Evolutionary conservation across 2,329 filamentous ascomycete species (phyloP).

Genomic region (Basipetospora sp.): DNA sequence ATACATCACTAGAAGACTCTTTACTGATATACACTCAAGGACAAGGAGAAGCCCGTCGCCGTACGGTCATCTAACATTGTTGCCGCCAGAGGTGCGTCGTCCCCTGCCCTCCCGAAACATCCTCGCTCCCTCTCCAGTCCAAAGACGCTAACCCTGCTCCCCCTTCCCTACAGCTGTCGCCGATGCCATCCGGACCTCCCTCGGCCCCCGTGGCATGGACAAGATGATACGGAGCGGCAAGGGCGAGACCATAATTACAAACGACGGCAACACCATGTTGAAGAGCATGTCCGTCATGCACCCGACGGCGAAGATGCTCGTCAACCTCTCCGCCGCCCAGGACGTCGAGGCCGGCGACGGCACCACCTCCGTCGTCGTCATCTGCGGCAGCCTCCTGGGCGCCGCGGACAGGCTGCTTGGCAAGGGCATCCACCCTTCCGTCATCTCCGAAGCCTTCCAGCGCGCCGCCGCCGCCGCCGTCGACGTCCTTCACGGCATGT

Average conservation of each 20-base stretch:
- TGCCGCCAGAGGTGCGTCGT: slow-evolving; percentile 88
- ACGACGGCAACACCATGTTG: slow-evolving; percentile 98
- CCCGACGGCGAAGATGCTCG: slow-evolving; percentile 97
- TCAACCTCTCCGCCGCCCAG: slow-evolving; percentile 90
- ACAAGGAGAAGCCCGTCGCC: slow-evolving; percentile 97
- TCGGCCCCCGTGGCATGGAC: slow-evolving; percentile 95
- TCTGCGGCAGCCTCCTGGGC: slow-evolving; percentile 85
- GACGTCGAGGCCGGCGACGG: slow-evolving; percentile 97
- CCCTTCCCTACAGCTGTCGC: slow-evolving; percentile 55
- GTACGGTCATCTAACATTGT: slow-evolving; percentile 94
- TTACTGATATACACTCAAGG: slow-evolving; percentile 31
- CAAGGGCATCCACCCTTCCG: slow-evolving; percentile 93
- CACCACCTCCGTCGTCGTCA: slow-evolving; percentile 94
- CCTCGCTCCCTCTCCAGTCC: not conserved
- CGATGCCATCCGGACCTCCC: slow-evolving; percentile 91
- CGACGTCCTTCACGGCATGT: slow-evolving; percentile 84
- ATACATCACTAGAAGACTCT: no score
- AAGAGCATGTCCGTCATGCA: slow-evolving; percentile 99
- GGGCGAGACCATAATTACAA: slow-evolving; percentile 96
- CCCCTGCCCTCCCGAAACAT: not conserved
- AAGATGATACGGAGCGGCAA: slow-evolving; percentile 98
- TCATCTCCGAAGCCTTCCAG: slow-evolving; percentile 96
- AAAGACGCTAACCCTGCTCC: slow-evolving; percentile 7
- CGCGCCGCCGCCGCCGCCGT: slow-evolving; percentile 82
- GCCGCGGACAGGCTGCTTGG: slow-evolving; percentile 79